Percentiles rank a stretch among this genome's conserved stretches.
Evolutionary conservation across 2,329 filamentous ascomycete genomes (phyloP).

Genomic region (Penicillium sp.): DNA sequence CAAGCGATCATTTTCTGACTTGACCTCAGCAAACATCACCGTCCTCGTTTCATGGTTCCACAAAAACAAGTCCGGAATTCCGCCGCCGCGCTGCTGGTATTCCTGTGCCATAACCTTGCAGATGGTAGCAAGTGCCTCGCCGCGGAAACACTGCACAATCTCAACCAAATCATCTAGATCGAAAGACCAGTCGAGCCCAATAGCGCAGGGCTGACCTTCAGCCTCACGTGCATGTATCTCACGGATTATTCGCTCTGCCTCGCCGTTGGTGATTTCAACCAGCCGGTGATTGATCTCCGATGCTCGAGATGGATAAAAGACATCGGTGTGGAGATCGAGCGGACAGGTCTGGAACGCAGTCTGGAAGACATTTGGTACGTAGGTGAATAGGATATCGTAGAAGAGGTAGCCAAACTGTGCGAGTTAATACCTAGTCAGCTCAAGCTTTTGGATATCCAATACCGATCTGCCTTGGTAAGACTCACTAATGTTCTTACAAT

Average conservation of each 20-base stretch:
- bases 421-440: not conserved
- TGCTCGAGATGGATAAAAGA: slow-evolving; percentile 81
- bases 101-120: slow-evolving; percentile 97
- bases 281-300: slow-evolving; percentile 87
- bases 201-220: slow-evolving; percentile 74
- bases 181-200: slow-evolving; percentile 90
- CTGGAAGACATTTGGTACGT: slow-evolving; percentile 95
- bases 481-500: slow-evolving; percentile 76
- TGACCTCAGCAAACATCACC: slow-evolving; percentile 77
- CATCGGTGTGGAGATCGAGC: slow-evolving; percentile 86
- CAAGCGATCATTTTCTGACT: slow-evolving; percentile 84
- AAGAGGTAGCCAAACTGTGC: slow-evolving; percentile 75
- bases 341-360: slow-evolving; percentile 93
- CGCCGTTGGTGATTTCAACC: slow-evolving; percentile 82
- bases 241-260: slow-evolving; percentile 65
- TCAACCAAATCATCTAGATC: slow-evolving; percentile 74
- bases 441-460: not conserved
- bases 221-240: slow-evolving; percentile 67
- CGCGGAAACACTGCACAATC: slow-evolving; percentile 73
- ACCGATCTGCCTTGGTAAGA: not conserved
- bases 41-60: slow-evolving; percentile 66
- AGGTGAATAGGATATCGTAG: slow-evolving; percentile 87
- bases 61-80: slow-evolving; percentile 88
- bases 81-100: slow-evolving; percentile 80
- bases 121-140: slow-evolving; percentile 75